Conservation (phyloP, 306 rosid species). For the Malus sylvestris region DNA sequence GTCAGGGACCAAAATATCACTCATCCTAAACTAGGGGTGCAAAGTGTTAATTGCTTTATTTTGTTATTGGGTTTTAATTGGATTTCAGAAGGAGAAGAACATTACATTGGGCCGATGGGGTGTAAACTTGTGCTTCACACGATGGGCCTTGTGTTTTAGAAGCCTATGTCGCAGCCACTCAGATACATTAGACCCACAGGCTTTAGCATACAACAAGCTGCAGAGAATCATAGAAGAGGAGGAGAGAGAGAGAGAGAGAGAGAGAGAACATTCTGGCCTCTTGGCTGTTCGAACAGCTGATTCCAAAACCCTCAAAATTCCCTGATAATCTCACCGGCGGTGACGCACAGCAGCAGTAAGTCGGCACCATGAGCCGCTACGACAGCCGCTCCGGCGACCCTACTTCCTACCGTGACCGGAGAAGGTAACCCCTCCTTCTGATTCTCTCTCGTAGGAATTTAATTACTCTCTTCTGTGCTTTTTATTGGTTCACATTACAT, state of each 20-base stretch:
- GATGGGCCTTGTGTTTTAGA: background rate
- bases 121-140: too few species aligned
- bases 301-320: conserved; percentile 33
- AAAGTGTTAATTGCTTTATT: too few species aligned
- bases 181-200: background rate
- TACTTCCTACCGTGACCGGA: conserved; percentile 80
- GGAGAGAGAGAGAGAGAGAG: background rate
- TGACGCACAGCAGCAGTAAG: background rate
- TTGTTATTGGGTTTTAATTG: background rate
- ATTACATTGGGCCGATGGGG: background rate
- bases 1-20: too few species aligned
- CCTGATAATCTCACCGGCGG: background rate
- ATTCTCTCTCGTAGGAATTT: background rate
- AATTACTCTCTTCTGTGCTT: background rate
- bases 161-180: background rate
- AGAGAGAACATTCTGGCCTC: background rate
- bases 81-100: background rate
- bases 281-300: background rate
- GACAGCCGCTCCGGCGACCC: conserved; percentile 97
- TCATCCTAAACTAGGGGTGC: too few species aligned
- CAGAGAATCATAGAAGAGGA: background rate
- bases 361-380: conserved; percentile 73
- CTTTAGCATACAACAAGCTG: background rate
- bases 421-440: conserved; percentile 43
- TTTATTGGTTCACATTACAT: background rate